Conservation (phyloP, 352 stramenopile species). For the Pythium sp. region DNA sequence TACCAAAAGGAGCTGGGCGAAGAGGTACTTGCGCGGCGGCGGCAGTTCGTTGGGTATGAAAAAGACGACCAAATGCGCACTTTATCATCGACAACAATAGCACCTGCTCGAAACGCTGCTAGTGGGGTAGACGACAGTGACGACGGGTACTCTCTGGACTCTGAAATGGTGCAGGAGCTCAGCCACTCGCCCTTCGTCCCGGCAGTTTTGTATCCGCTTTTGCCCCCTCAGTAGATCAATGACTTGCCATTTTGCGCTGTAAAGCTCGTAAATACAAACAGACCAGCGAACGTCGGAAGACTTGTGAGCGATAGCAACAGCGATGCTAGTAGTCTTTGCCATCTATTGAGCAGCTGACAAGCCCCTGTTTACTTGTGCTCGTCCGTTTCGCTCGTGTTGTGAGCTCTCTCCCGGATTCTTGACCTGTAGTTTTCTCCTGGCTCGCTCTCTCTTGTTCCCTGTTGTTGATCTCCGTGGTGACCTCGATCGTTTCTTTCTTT, state of each 20-base stretch:
- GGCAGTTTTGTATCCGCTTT: conserved; percentile 58
- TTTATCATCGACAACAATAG: conserved; percentile 1
- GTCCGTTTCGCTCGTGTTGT: background rate
- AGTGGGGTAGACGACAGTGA: conserved; percentile 11
- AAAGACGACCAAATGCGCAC: conserved; percentile 35
- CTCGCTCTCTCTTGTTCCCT: background rate
- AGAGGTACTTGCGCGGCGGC: conserved; percentile 4
- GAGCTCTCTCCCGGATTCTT: background rate
- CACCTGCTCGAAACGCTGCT: background rate
- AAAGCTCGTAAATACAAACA: background rate
- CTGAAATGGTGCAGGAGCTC: conserved; percentile 24
- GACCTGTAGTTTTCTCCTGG: background rate
- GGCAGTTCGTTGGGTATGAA: conserved; percentile 17
- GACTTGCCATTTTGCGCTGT: background rate
- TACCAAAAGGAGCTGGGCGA: conserved; percentile 23
- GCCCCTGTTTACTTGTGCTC: background rate
- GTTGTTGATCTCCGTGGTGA: background rate
- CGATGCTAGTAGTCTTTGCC: background rate
- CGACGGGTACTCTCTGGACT: conserved; percentile 16
- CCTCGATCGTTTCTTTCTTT: background rate
- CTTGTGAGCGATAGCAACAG: background rate
- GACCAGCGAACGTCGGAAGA: background rate
- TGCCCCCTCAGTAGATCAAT: conserved; percentile 30
- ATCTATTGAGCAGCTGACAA: background rate
- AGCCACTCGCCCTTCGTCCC: conserved; percentile 44